Base-by-base conservation (phyloP, 2,329 filamentous ascomycete genomes). In the Gaeumannomyces sp. region DNA sequence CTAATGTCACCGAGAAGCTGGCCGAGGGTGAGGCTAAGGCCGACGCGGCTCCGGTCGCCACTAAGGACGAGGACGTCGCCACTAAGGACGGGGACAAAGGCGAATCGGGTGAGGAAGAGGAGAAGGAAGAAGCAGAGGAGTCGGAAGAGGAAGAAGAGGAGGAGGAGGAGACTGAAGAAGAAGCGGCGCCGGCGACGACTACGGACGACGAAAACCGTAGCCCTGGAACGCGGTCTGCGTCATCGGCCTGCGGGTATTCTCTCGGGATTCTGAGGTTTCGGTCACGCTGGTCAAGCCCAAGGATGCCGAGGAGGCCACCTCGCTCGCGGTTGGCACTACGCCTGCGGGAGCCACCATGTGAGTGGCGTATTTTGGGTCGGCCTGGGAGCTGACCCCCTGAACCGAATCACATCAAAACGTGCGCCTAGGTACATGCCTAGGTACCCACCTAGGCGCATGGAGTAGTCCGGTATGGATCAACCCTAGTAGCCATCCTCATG, bases 191-290 rank as follows among this genome's bases (percentile, higher is more conserved):
- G 28, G 56, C 19, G 56, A 59, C 10, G 50, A 33, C 27, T 65
- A 61, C 7, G 59, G 64, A 61, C 10, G 59, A 64, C 11, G 16
- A 53, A 3, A 65, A 66, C 16, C 62, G 65, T 11, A 61, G 68
- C n/a, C 66, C 3, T 64, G 69, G 2, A 66, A 68, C 16, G 65
- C 63, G 57, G 62, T 65, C 58, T 78, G 76, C 62, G 77, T 79
- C 13, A 68, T 78, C 56, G 76, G 76, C 11, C 70, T 79, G 16
- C 69, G 76, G 10, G 76, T 78, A 13, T 79, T 79, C 64, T 72
- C 77, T 11, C 71, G 71, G 63, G 76, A 78, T 33, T 65, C 73
- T 1, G 70, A 71, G 7, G 71, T 78, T 45, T 72, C 72, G 35
- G 74, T 79, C 33, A 69, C 69, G 8, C 69, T 79, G 10, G 75